Percentiles rank a stretch among this genome's conserved stretches.
Conservation (phyloP, 2,329 filamentous ascomycete species). For the Neoascochyta sp. region DNA sequence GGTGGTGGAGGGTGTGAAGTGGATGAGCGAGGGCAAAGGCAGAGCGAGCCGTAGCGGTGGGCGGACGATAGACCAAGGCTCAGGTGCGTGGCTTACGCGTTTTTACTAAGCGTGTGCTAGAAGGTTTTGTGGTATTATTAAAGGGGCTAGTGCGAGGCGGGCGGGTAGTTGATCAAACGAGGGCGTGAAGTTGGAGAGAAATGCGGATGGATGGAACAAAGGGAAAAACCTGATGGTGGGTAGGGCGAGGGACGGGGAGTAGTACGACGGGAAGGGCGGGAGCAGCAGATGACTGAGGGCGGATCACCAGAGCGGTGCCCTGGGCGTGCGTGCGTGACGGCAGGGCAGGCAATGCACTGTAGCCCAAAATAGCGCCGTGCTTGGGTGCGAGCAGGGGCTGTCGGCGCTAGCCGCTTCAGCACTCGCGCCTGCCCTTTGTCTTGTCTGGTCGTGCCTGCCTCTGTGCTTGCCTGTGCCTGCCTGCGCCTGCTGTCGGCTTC, state of each 20-base stretch:
- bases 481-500: too few relatives aligned
- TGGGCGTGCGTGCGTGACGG: too few relatives aligned
- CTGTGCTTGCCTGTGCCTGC: too few relatives aligned
- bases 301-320: slow-evolving; percentile 4
- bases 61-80: too few relatives aligned
- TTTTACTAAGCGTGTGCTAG: too few relatives aligned
- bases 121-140: slow-evolving; percentile 12
- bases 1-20: slow-evolving; percentile 1
- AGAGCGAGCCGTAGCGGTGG: too few relatives aligned
- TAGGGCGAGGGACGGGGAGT: slow-evolving; percentile 5
- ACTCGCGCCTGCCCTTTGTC: too few relatives aligned
- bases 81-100: too few relatives aligned
- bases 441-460: too few relatives aligned
- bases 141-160: slow-evolving; percentile 11
- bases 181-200: slow-evolving; percentile 6
- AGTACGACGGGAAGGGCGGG: slow-evolving; percentile 8
- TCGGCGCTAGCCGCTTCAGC: too few relatives aligned
- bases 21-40: slow-evolving; percentile 1
- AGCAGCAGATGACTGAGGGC: slow-evolving; percentile 8
- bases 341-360: background rate
- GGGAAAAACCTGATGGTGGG: slow-evolving; percentile 3
- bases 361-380: slow-evolving; percentile 5
- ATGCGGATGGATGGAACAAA: slow-evolving; percentile 4
- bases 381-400: too few relatives aligned
- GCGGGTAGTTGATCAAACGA: slow-evolving; percentile 7